Base-by-base conservation (phyloP, 2,329 filamentous ascomycete species). In the Aspergillus proliferans region DNA sequence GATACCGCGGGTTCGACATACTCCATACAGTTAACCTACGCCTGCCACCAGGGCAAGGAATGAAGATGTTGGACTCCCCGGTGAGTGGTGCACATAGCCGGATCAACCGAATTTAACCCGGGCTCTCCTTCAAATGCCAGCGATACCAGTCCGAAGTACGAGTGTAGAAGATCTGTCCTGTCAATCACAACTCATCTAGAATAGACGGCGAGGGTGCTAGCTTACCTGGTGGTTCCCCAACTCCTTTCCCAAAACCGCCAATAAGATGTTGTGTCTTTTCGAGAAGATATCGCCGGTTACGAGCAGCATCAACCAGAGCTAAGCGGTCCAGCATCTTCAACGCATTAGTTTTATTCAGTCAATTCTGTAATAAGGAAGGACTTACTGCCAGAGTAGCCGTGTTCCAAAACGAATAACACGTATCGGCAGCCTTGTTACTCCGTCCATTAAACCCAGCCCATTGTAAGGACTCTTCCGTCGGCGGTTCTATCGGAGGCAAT, bases 371-470 rank as follows among this genome's bases (percentile, higher is more conserved):
- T 15, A 8, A n/a, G 7, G n/a, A 8, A n/a, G 14, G 3, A 44
- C 66, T 59, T 68, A 77, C 75, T 50, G 68, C 65, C 45, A 80
- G 66, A 45, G 89, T 82, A 2, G 82, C 89, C 3, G 79, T 78
- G 0, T 88, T 88, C 93, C 93, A 98, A 76, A 92, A 98, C 19
- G 83, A 86, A 68, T 98, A 98, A 71, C 93, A 98, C 0, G 93
- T 97, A 70, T 98, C 93, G 8, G 88, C 87, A 43, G 85, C 79
- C 69, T 98, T 98, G 73, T 95, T 96, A 65, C 82, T 84, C 45
- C 93, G 83, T 22, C 93, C 93, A 61, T 94, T 95, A 71, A 94
- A 90, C 8, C 91, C 93, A 1, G 88, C 79, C 61, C 78, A 80
- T 8, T 72, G 68, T 36, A 76, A 64, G 53, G 60, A 63, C 45